Percentiles rank a stretch among this genome's conserved stretches.
These are phyloP conservation scores for Cyclospora cayetanensis DNA, from an alignment of 169 alveolate genomes.

Conservation along the genomic window DNA sequence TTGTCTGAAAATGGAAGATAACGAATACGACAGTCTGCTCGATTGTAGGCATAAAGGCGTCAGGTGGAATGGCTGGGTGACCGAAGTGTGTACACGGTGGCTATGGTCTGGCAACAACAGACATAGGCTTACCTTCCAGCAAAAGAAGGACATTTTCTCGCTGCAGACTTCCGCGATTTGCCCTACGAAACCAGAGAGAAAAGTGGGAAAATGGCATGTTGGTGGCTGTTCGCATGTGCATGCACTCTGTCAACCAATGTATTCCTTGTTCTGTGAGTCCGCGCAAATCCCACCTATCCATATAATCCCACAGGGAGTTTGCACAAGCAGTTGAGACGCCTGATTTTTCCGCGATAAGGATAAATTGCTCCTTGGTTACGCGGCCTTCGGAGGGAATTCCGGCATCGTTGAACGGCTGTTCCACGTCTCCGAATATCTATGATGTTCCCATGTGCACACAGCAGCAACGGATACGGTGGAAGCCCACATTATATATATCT, in stretches of 20 bases:
- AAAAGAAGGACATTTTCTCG: constrained; percentile 63
- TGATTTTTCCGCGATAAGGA: constrained; percentile 50
- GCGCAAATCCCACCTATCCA: constrained; percentile 69
- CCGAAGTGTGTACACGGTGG: too few relatives aligned
- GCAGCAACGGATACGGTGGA: too few relatives aligned
- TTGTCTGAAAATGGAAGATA: constrained; percentile 46
- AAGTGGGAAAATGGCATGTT: not conserved
- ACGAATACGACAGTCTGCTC: not conserved
- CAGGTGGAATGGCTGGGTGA: too few relatives aligned
- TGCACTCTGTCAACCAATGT: not conserved
- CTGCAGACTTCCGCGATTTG: constrained; percentile 59
- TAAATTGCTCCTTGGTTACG: constrained; percentile 68
- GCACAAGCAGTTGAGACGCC: constrained; percentile 69
- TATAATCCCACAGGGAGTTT: constrained; percentile 58
- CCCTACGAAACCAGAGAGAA: not conserved
- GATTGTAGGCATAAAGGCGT: not conserved
- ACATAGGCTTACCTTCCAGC: constrained; percentile 63
- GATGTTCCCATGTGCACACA: not conserved
- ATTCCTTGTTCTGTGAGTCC: not conserved
- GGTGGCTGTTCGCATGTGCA: not conserved
- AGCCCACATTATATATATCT: too few relatives aligned
- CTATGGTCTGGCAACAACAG: not conserved
- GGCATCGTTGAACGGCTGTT: constrained; percentile 64
- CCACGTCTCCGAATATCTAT: constrained; percentile 71
- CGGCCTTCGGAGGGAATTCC: constrained; percentile 51